Evolutionary conservation across 2,329 filamentous ascomycete genomes (phyloP).

Genomic region (Hymenoscyphus albidus): DNA sequence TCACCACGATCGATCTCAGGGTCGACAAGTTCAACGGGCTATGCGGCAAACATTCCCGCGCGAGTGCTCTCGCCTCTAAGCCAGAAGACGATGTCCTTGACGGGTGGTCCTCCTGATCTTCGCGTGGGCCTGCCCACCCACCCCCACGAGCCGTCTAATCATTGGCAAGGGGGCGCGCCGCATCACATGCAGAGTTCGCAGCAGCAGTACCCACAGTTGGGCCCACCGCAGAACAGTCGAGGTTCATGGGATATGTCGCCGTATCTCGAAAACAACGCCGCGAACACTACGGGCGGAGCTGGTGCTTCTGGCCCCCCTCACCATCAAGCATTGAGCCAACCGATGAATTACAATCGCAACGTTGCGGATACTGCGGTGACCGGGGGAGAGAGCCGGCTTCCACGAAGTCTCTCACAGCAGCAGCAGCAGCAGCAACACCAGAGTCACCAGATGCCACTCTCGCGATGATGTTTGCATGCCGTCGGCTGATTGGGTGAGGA

Average conservation of each 20-base stretch:
- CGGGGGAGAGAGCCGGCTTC: slow-evolving; percentile 26
- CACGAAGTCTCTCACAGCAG: slow-evolving; percentile 25
- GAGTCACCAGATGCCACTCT: slow-evolving; percentile 32
- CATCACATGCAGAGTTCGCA: slow-evolving; percentile 31
- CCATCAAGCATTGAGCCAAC: slow-evolving; percentile 15
- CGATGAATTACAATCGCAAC: slow-evolving; percentile 26
- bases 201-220: slow-evolving; percentile 26
- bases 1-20: slow-evolving; percentile 33
- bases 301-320: slow-evolving; percentile 18
- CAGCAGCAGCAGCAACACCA: slow-evolving; percentile 18
- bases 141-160: slow-evolving; percentile 27
- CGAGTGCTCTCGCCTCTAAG: slow-evolving; percentile 30
- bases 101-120: slow-evolving; percentile 31
- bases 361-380: slow-evolving; percentile 25
- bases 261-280: slow-evolving; percentile 32
- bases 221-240: slow-evolving; percentile 22
- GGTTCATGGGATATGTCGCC: slow-evolving; percentile 34
- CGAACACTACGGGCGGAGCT: slow-evolving; percentile 26
- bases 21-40: slow-evolving; percentile 30
- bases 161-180: slow-evolving; percentile 27
- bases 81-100: slow-evolving; percentile 27
- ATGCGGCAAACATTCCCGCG: slow-evolving; percentile 25
- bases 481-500: slow-evolving; percentile 22
- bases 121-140: slow-evolving; percentile 27
- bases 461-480: slow-evolving; percentile 25